phyloP scores from a whole-genome alignment of 2,329 filamentous ascomycete genomes.

The Aureobasidium sp. region DNA sequence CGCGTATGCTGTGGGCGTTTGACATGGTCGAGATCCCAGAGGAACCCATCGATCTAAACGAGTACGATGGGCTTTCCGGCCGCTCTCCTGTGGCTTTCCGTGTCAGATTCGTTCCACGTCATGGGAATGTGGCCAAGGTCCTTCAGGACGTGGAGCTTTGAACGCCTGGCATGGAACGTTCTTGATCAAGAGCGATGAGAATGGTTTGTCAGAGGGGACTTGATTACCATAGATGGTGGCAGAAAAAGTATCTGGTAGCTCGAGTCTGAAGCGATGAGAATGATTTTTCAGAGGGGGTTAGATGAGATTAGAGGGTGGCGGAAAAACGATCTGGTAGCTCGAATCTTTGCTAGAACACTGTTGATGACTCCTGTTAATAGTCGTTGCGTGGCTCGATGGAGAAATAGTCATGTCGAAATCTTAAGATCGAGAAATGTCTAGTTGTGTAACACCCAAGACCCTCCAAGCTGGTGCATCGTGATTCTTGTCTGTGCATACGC shows the following conservation, averaged over 20 bases:
- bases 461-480: background rate
- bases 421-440: background rate
- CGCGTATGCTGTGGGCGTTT: conserved; percentile 44
- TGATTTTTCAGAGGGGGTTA: background rate
- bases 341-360: background rate
- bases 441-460: background rate
- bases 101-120: background rate
- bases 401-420: background rate
- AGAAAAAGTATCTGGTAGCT: too few species aligned
- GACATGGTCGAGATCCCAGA: conserved; percentile 7
- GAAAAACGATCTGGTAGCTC: background rate
- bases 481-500: background rate
- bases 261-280: background rate
- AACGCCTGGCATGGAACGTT: background rate
- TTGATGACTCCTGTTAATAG: background rate
- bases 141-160: background rate
- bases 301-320: background rate
- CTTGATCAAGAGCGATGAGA: background rate
- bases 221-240: background rate
- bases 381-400: background rate
- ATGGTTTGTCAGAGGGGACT: background rate
- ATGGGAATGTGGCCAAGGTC: background rate
- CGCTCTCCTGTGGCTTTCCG: background rate
- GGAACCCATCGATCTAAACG: background rate
- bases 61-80: background rate